Conservation (phyloP, 108 stramenopile genomes). For the Cyclotella choctawhatcheeana region DNA sequence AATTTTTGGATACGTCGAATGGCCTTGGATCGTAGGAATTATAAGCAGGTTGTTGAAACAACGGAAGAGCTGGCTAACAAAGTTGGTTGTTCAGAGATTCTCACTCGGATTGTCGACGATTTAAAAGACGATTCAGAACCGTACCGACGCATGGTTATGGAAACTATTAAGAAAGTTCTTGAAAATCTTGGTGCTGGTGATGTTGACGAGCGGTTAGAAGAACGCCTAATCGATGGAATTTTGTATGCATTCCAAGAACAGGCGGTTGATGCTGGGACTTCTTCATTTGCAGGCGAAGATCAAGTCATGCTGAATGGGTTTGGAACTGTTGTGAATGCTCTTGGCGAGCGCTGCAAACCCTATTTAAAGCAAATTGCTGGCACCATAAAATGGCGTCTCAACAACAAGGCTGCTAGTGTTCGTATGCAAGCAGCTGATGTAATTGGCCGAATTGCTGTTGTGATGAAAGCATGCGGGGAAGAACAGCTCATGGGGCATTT, state of each 20-base stretch:
- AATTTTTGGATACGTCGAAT: conserved; percentile 99
- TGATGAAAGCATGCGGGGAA: conserved; percentile 97
- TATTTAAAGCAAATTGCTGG: conserved; percentile 98
- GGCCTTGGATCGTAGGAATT: conserved; percentile 97
- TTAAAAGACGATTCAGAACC: conserved; percentile 99
- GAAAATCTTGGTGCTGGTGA: conserved; percentile 95
- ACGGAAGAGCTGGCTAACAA: conserved; percentile 99
- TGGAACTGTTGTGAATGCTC: conserved; percentile 95
- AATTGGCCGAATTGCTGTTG: conserved; percentile 96
- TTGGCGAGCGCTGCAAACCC: conserved; percentile 96
- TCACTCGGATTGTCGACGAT: conserved; percentile 97
- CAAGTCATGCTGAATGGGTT: conserved; percentile 97
- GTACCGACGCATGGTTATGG: conserved; percentile 99
- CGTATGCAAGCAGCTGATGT: conserved; percentile 99
- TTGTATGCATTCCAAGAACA: conserved; percentile 99
- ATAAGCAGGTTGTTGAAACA: conserved; percentile 97
- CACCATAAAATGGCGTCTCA: conserved; percentile 98
- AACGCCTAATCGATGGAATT: conserved; percentile 97
- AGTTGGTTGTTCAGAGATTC: conserved; percentile 96
- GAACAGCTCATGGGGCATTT: conserved; percentile 99
- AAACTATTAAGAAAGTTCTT: conserved; percentile 92
- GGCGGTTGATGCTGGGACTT: conserved; percentile 80
- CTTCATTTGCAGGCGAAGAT: conserved; percentile 73
- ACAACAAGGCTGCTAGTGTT: conserved; percentile 97
- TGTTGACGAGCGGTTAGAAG: conserved; percentile 96